Evolutionary conservation across 164 flowering plant genomes (phyloP).

Genomic region (Vitis riparia): DNA sequence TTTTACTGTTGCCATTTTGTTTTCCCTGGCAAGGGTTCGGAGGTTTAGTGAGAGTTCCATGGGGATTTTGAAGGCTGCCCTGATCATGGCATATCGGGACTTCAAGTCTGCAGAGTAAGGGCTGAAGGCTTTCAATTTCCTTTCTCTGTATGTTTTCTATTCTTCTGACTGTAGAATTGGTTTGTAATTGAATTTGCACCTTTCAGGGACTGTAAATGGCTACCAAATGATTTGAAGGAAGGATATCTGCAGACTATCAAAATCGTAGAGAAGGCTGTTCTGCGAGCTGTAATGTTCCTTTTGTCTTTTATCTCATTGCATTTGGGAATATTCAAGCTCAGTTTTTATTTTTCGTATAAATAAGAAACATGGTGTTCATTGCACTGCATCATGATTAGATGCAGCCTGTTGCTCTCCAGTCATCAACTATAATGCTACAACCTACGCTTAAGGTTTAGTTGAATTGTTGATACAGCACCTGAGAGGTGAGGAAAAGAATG

Average conservation of each 20-base stretch:
- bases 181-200: constrained; percentile 6
- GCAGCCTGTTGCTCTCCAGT: no score
- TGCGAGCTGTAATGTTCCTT: constrained; percentile 62
- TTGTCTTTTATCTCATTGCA: neutral
- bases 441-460: no score
- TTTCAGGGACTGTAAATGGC: constrained; percentile 71
- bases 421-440: neutral
- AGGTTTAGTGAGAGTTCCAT: constrained; percentile 64
- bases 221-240: constrained; percentile 57
- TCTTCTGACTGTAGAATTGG: neutral
- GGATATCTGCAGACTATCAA: constrained; percentile 46
- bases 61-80: constrained; percentile 47
- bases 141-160: neutral
- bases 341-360: neutral
- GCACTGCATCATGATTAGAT: neutral
- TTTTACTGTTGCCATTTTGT: constrained; percentile 58
- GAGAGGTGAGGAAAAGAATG: constrained; percentile 13
- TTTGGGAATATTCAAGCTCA: neutral
- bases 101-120: constrained; percentile 52
- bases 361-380: neutral
- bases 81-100: constrained; percentile 57
- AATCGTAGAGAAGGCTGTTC: constrained; percentile 59
- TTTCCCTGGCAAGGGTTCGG: constrained; percentile 69
- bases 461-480: no score
- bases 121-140: neutral